Evolutionary conservation across 163 green algal genomes (phyloP), one percentile per base, ranked within the genome.

Genomic region (Scenedesmus sp.): DNA sequence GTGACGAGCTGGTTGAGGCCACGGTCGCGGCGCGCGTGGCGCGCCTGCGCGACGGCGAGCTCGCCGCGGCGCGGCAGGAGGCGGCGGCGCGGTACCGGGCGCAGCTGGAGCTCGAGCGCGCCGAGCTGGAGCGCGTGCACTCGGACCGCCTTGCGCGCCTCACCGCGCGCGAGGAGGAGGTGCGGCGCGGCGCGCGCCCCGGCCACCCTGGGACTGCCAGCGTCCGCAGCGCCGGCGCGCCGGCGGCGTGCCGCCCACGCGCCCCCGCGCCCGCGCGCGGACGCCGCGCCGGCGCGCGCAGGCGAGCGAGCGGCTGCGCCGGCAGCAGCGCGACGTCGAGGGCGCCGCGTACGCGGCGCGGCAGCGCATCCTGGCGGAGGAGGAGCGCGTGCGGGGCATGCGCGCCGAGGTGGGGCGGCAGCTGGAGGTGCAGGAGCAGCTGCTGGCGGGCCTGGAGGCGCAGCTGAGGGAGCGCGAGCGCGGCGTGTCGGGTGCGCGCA

Each of bases 241-340:
- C n/a, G n/a, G n/a, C n/a, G n/a, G n/a, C n/a, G n/a, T n/a, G n/a
- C n/a, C n/a, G n/a, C n/a, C n/a, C n/a, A n/a, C n/a, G n/a, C n/a
- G n/a, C n/a, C n/a, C n/a, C n/a, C n/a, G n/a, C n/a, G n/a, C n/a
- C n/a, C n/a, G n/a, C n/a, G n/a, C n/a, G n/a, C n/a, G n/a, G n/a
- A n/a, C n/a, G n/a, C n/a, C n/a, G n/a, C n/a, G n/a, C n/a, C n/a
- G n/a, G n/a, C n/a, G n/a, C n/a, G n/a, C n/a, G n/a, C n/a, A n/a
- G n/a, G n/a, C n/a, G n/a, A n/a, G n/a, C n/a, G n/a, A n/a, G n/a
- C n/a, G n/a, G n/a, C n/a, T n/a, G n/a, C n/a, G 31, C 11, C 14
- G 73, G 9, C 73, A 73, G 60, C 44, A 80, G 73, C 60, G 73
- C 4, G 73, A 80, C 15, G 60, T 73, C 11, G 60, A 80, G 60